Conservation (phyloP, 1,284 basidiomycete species). For the Schizophyllum amplum region DNA sequence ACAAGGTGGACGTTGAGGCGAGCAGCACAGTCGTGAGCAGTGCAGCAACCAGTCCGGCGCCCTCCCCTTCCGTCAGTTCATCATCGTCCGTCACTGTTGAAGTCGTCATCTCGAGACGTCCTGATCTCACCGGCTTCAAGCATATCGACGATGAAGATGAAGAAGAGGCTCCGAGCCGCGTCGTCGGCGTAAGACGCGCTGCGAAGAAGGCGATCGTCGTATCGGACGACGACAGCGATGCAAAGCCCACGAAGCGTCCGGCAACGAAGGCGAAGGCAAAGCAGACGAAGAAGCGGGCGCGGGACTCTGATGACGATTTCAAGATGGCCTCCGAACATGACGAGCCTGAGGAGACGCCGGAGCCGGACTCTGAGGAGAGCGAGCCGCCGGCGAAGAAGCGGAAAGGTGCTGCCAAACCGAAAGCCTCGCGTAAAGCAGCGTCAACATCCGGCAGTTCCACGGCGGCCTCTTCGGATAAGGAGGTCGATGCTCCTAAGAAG, state of each 20-base stretch:
- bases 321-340: conserved; percentile 13
- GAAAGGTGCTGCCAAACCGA: neutral
- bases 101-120: conserved; percentile 12
- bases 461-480: conserved; percentile 31
- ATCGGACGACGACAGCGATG: conserved; percentile 26
- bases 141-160: conserved; percentile 4
- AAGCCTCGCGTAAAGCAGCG: neutral
- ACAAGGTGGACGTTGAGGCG: conserved; percentile 12
- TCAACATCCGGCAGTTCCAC: neutral
- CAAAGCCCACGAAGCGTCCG: conserved; percentile 14
- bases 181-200: neutral
- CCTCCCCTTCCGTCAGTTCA: neutral
- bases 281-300: conserved; percentile 12
- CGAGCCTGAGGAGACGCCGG: conserved; percentile 14
- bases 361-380: conserved; percentile 10
- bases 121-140: conserved; percentile 7
- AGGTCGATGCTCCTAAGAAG: conserved; percentile 36
- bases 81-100: conserved; percentile 3
- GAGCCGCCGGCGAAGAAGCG: neutral
- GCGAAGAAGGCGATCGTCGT: conserved; percentile 12
- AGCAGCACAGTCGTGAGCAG: conserved; percentile 8
- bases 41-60: neutral
- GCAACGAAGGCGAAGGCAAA: conserved; percentile 22
- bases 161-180: conserved; percentile 7
- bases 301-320: conserved; percentile 13